phyloP scores from a whole-genome alignment of 148 eudicot species.

The Rheum nobile region DNA sequence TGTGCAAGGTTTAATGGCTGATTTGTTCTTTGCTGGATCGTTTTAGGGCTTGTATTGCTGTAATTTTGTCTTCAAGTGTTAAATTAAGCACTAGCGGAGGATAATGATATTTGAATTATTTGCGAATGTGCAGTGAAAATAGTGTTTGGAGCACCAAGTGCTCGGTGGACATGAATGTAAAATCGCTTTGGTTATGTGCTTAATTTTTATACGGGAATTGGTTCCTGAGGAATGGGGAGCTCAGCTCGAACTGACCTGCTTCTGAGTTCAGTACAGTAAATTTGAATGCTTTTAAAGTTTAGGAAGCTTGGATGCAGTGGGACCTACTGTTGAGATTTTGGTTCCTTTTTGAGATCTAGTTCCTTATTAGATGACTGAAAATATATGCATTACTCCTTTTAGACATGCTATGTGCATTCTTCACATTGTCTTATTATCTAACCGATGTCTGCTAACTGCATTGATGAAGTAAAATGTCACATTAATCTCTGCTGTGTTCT shows the following conservation, averaged over 20 bases:
- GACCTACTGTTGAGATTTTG: neutral
- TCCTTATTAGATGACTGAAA: neutral
- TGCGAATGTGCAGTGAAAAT: no score
- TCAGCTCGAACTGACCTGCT: neutral
- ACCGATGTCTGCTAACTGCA: no score
- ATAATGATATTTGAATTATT: no score
- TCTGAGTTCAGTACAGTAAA: no score
- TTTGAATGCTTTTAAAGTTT: neutral
- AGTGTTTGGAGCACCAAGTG: neutral
- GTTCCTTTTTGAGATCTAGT: neutral
- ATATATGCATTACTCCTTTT: neutral
- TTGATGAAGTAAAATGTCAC: no score
- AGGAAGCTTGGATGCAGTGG: neutral
- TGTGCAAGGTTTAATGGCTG: no score
- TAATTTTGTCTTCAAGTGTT: neutral
- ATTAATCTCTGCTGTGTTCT: no score
- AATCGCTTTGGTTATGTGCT: no score
- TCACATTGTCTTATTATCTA: no score
- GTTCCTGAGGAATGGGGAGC: neutral
- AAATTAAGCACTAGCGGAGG: neutral
- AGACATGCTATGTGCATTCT: no score
- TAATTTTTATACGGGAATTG: neutral
- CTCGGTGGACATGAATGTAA: no score
- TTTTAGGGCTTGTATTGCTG: neutral
- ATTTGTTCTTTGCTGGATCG: neutral